Percentiles rank a stretch among this genome's conserved stretches.
These are phyloP conservation scores for Metarhizium robertsii DNA, from an alignment of 2,329 filamentous ascomycete genomes.

Conservation along the genomic window DNA sequence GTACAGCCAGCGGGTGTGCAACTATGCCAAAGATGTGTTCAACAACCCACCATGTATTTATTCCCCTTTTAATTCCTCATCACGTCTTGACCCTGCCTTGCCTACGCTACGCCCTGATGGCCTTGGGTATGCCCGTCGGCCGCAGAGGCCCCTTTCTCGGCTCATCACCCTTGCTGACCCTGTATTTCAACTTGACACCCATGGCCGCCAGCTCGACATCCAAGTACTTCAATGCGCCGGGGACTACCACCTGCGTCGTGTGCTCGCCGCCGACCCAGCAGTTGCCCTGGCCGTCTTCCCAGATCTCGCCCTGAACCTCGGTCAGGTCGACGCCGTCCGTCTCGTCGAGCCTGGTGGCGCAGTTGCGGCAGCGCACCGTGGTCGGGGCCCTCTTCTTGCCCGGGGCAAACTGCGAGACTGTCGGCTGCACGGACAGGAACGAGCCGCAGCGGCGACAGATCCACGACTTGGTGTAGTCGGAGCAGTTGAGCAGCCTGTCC, in stretches of 20 bases:
- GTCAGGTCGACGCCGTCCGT: conserved; percentile 47
- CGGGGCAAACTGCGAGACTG: conserved; percentile 52
- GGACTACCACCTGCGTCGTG: conserved; percentile 84
- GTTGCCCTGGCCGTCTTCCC: conserved; percentile 83
- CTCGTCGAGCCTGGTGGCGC: conserved; percentile 54
- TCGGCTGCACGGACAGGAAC: conserved; percentile 81
- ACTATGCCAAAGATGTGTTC: too few relatives aligned
- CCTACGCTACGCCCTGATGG: conserved; percentile 2
- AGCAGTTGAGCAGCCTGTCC: conserved; percentile 94
- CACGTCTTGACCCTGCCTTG: not conserved
- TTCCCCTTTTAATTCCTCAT: too few relatives aligned
- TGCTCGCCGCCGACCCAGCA: conserved; percentile 84
- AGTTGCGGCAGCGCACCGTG: conserved; percentile 70
- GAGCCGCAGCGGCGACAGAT: conserved; percentile 84
- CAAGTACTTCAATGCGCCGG: conserved; percentile 83
- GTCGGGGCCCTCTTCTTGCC: conserved; percentile 57
- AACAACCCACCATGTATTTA: too few relatives aligned
- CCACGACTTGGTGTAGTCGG: conserved; percentile 83
- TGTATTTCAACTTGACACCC: conserved; percentile 90
- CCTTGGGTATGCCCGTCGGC: conserved; percentile 21
- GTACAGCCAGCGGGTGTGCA: not conserved
- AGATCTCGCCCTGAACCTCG: conserved; percentile 61
- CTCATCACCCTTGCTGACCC: conserved; percentile 54
- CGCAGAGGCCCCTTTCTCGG: conserved; percentile 42
- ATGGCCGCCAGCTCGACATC: conserved; percentile 95